phyloP scores from a whole-genome alignment of 768 basidiomycete species.

The Hygrophoropsis aurantiaca region DNA sequence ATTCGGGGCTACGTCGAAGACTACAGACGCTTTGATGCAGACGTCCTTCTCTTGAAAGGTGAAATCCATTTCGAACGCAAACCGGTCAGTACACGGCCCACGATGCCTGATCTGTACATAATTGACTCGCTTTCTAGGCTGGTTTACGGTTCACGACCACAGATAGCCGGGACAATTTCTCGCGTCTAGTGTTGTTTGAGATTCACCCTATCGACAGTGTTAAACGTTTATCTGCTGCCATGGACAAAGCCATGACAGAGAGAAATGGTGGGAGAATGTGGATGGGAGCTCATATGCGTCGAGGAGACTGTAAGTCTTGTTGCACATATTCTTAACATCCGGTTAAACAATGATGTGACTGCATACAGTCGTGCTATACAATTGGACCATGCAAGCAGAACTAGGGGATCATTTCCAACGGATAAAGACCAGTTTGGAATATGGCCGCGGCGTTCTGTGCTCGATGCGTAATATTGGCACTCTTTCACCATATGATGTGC shows the following conservation, averaged over 20 bases:
- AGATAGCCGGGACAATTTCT: slow-evolving; percentile 17
- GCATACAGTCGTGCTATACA: slow-evolving; percentile 17
- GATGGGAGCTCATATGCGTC: slow-evolving; percentile 35
- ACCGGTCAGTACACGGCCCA: slow-evolving; percentile 16
- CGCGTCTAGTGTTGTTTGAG: slow-evolving; percentile 14
- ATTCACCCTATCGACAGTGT: slow-evolving; percentile 12
- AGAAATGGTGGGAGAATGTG: slow-evolving; percentile 18
- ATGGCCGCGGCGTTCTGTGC: slow-evolving; percentile 16
- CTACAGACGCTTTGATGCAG: slow-evolving; percentile 19
- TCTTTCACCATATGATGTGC: not conserved
- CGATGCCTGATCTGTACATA: not conserved
- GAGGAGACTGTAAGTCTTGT: slow-evolving; percentile 29
- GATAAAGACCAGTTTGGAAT: slow-evolving; percentile 16
- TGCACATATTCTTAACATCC: not conserved
- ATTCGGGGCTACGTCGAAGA: slow-evolving; percentile 32
- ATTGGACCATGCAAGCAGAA: slow-evolving; percentile 25
- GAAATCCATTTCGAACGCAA: slow-evolving; percentile 28
- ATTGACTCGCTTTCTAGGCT: slow-evolving; percentile 8
- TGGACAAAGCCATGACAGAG: slow-evolving; percentile 22
- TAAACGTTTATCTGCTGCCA: slow-evolving; percentile 13
- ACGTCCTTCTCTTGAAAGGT: slow-evolving; percentile 32
- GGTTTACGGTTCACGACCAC: slow-evolving; percentile 18
- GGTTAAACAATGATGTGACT: slow-evolving; percentile 11
- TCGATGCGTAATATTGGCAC: slow-evolving; percentile 10
- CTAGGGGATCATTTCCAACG: slow-evolving; percentile 24